phyloP scores from a whole-genome alignment of 441 rosid species.

The Viola pubescens region DNA sequence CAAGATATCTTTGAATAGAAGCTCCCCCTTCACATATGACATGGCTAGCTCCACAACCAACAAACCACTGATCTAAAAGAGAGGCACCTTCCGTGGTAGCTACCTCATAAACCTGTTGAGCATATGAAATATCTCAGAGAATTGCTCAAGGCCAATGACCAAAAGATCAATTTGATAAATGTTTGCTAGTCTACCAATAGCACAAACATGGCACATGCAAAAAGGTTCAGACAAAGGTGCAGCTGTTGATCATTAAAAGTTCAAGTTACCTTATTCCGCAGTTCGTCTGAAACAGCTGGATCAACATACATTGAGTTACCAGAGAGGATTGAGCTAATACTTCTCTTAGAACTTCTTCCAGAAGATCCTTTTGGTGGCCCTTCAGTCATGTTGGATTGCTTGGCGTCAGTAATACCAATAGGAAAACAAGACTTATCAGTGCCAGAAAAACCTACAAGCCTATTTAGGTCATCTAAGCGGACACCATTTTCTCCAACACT shows the following conservation, averaged over 20 bases:
- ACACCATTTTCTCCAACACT: constrained; percentile 38
- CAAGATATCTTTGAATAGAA: constrained; percentile 62
- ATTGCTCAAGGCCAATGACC: constrained; percentile 8
- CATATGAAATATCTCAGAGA: constrained; percentile 18
- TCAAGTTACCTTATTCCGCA: constrained; percentile 56
- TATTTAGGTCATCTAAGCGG: constrained; percentile 42
- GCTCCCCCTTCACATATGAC: constrained; percentile 71
- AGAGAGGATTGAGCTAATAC: constrained; percentile 34
- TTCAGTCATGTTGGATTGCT: constrained; percentile 31
- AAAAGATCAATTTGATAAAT: background rate
- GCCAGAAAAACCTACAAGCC: constrained; percentile 30
- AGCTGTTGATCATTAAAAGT: constrained; percentile 13
- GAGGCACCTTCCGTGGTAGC: constrained; percentile 66
- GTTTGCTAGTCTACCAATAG: no score
- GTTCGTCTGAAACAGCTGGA: constrained; percentile 57
- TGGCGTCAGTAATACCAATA: constrained; percentile 39
- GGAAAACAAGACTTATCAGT: constrained; percentile 62
- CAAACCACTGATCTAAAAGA: constrained; percentile 59
- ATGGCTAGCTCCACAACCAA: constrained; percentile 67
- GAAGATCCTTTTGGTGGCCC: constrained; percentile 30
- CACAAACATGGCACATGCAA: no score
- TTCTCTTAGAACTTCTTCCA: constrained; percentile 33
- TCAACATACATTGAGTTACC: constrained; percentile 58
- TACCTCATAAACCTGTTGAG: constrained; percentile 57
- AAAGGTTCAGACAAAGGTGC: no score